phyloP scores from a whole-genome alignment of 306 rosid genomes.

The Nissolia schottii region DNA sequence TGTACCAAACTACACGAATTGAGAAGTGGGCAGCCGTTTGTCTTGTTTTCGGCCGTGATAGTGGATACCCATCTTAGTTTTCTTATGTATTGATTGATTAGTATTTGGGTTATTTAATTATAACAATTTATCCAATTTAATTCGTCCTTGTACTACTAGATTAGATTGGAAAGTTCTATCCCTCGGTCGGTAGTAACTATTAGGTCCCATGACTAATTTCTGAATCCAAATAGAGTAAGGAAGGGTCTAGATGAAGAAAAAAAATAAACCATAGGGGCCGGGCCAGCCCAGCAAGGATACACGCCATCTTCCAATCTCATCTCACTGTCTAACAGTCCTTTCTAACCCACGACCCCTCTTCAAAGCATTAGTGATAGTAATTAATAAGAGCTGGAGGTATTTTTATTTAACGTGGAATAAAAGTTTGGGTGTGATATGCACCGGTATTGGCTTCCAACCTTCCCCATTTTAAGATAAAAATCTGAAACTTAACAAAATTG shows the following conservation, averaged over 20 bases:
- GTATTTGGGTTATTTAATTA: not conserved
- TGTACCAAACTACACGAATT: not conserved
- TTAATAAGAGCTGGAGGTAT: not conserved
- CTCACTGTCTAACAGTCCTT: not conserved
- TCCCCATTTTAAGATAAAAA: too few relatives aligned
- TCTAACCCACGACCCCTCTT: not conserved
- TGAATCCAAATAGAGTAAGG: not conserved
- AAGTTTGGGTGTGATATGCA: too few relatives aligned
- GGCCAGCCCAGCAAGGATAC: not conserved
- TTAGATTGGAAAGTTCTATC: not conserved
- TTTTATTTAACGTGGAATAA: too few relatives aligned
- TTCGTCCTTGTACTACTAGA: not conserved
- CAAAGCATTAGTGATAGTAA: not conserved
- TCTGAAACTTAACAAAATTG: too few relatives aligned
- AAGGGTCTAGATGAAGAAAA: constrained; percentile 11
- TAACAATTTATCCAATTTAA: not conserved
- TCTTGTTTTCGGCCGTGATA: not conserved
- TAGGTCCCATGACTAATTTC: not conserved
- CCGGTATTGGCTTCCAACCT: too few relatives aligned
- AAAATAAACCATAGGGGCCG: not conserved
- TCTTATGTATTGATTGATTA: not conserved
- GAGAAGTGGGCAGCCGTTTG: constrained; percentile 13
- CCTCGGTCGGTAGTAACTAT: not conserved
- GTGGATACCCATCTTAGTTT: not conserved
- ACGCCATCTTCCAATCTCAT: not conserved